A percentile compares a stretch with the other conserved stretches of the same genome.
Evolutionary conservation across 495 filamentous ascomycete species (phyloP).

Genomic region (Beverwykella pulmonaria): DNA sequence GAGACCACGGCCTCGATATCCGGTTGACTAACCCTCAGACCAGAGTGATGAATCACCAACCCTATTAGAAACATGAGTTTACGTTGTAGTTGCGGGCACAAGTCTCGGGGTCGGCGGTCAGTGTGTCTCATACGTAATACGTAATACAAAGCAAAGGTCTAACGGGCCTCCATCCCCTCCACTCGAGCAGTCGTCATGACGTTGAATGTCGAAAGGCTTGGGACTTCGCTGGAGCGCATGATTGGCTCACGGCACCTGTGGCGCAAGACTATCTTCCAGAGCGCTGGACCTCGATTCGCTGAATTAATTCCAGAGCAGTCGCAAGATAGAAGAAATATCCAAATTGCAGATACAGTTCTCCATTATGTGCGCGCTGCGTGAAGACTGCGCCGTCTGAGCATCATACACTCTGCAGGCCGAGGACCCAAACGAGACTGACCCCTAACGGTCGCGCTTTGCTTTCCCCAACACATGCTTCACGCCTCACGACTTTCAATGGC

Average conservation of each 20-base stretch:
- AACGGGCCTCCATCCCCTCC: background rate
- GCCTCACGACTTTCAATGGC: conserved; percentile 11
- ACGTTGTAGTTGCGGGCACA: background rate
- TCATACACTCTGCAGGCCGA: background rate
- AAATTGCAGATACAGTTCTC: background rate
- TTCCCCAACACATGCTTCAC: background rate
- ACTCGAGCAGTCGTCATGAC: background rate
- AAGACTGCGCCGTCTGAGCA: background rate
- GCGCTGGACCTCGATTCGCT: conserved; percentile 7
- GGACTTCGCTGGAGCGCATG: background rate
- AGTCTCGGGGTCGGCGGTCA: background rate
- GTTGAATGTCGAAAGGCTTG: background rate
- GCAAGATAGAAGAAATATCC: background rate
- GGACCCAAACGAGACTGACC: conserved; percentile 20
- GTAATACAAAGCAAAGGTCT: background rate
- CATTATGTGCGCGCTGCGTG: background rate
- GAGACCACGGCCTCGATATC: background rate
- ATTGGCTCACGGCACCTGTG: conserved; percentile 3
- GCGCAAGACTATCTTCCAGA: conserved; percentile 2
- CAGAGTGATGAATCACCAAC: background rate
- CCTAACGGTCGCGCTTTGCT: conserved; percentile 1
- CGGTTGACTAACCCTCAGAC: background rate
- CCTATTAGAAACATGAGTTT: background rate
- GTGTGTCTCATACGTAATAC: background rate
- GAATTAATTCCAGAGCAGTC: background rate